A percentile compares a stretch with the other conserved stretches of the same genome.
Evolutionary conservation across 2,329 filamentous ascomycete species (phyloP).

Genomic region (Microsporum canis): DNA sequence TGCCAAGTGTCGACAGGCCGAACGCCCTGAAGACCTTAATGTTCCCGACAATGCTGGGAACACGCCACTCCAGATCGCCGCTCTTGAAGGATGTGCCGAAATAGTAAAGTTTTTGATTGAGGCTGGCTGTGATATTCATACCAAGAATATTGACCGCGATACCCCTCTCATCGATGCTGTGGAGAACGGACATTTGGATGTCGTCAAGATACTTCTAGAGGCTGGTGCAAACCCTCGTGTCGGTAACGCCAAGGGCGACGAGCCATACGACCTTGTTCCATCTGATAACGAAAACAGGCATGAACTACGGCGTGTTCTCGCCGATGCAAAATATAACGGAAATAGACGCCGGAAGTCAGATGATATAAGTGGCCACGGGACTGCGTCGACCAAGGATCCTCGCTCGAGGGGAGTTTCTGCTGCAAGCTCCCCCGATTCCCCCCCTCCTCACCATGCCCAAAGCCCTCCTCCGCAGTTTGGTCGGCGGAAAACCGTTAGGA

Average conservation of each 20-base stretch:
- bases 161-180: conserved; percentile 93
- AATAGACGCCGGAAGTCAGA: conserved; percentile 35
- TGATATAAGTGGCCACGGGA: conserved; percentile 27
- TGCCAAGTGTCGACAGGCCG: conserved; percentile 61
- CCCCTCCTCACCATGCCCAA: conserved; percentile 27
- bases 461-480: conserved; percentile 29
- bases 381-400: conserved; percentile 22
- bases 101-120: conserved; percentile 81
- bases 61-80: conserved; percentile 85
- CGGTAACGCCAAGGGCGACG: conserved; percentile 82
- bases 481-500: conserved; percentile 38
- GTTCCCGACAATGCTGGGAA: conserved; percentile 92
- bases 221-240: conserved; percentile 86
- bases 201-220: conserved; percentile 71
- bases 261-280: conserved; percentile 74
- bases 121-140: conserved; percentile 74
- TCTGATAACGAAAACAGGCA: conserved; percentile 65
- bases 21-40: conserved; percentile 79
- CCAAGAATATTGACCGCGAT: conserved; percentile 66
- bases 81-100: conserved; percentile 71
- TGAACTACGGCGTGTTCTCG: conserved; percentile 61
- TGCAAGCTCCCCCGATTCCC: conserved; percentile 36
- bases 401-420: conserved; percentile 35
- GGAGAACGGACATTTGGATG: conserved; percentile 83
- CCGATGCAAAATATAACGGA: conserved; percentile 51